phyloP scores from a whole-genome alignment of 768 basidiomycete species.

The Megacollybia marginata region DNA sequence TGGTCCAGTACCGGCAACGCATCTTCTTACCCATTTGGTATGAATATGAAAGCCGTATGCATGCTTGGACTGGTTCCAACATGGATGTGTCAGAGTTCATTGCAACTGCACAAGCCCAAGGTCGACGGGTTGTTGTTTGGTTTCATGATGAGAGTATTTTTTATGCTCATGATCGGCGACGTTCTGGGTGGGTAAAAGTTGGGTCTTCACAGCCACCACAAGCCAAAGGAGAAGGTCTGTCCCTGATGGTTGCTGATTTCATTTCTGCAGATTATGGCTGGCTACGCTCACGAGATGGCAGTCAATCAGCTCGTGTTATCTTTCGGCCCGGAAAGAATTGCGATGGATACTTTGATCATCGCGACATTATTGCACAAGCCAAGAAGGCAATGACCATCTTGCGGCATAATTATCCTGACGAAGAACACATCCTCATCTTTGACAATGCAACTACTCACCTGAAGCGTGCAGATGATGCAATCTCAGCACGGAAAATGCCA shows the following conservation, averaged over 20 bases:
- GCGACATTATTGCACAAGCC: slow-evolving; percentile 17
- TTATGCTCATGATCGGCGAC: slow-evolving; percentile 14
- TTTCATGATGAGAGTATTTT: slow-evolving; percentile 2
- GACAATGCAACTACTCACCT: slow-evolving; percentile 22
- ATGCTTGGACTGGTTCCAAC: neutral
- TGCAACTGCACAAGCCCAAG: no score
- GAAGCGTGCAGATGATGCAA: slow-evolving; percentile 15
- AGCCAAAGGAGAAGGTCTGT: slow-evolving; percentile 7
- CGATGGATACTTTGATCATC: slow-evolving; percentile 19
- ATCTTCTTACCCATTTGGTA: slow-evolving; percentile 8
- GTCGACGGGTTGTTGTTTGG: neutral
- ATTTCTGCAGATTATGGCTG: slow-evolving; percentile 15
- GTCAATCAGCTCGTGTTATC: slow-evolving; percentile 9
- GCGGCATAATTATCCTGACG: slow-evolving; percentile 10
- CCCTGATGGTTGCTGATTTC: slow-evolving; percentile 20
- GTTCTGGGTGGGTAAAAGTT: slow-evolving; percentile 6
- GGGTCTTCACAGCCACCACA: neutral
- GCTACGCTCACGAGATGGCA: slow-evolving; percentile 7
- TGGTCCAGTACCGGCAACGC: slow-evolving; percentile 14
- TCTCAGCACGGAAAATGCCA: slow-evolving; percentile 24
- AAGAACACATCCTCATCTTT: slow-evolving; percentile 18
- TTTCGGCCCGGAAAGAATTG: slow-evolving; percentile 16
- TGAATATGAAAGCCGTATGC: neutral
- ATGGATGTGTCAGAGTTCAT: neutral
- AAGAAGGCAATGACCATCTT: slow-evolving; percentile 18